Base-by-base conservation (phyloP, 2,329 filamentous ascomycete species). In the Stachybotrys echinatus region DNA sequence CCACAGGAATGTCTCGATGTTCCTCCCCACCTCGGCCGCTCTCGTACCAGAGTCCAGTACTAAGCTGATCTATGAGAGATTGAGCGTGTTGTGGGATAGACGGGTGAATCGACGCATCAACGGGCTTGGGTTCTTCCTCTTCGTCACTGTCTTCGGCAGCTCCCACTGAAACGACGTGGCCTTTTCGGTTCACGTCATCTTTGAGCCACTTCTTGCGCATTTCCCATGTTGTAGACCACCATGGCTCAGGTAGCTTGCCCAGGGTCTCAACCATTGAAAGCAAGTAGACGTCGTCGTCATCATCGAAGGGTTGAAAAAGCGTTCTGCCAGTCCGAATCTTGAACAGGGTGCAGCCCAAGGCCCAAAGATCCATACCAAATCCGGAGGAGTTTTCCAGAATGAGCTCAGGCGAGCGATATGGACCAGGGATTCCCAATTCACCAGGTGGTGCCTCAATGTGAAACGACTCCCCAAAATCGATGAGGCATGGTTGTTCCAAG, bases 331-430 rank as follows among this genome's bases (percentile, higher is more conserved):
- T 61, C 1, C 62, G 58, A 14, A 62, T 63, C 52, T 65, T 58
- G 42, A 63, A 65, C 5, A 65, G 39, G 0, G 61, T 64, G 50
- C 63, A 65, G 2, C 54, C 62, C 12, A 65, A 52, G n/a, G 63
- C 61, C 61, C 61, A 65, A 14, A 65, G 34, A 46, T 65, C 63
- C 17, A 48, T 51, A 3, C 20, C 49, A 12, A 48, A 27, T 7
- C 61, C 57, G 6, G 54, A 37, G 8, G 50, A 54, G 6, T 54
- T 43, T 12, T 63, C 59, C 6, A 65, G 50, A 1, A 60, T 42
- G 12, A 54, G 48, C 47, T 66, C 62, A 1, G 63, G 63, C 1
- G 62, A 47, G 42, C 55, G 52, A 47, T 65, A 64, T 17, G 47
- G 21, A 12, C 49, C 42, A 8, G 61, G 61, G 1, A 57, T 66